A percentile compares a stretch with the other conserved stretches of the same genome.
Evolutionary conservation across 108 stramenopile genomes (phyloP).

Genomic region (Fragilariopsis cylindrus): DNA sequence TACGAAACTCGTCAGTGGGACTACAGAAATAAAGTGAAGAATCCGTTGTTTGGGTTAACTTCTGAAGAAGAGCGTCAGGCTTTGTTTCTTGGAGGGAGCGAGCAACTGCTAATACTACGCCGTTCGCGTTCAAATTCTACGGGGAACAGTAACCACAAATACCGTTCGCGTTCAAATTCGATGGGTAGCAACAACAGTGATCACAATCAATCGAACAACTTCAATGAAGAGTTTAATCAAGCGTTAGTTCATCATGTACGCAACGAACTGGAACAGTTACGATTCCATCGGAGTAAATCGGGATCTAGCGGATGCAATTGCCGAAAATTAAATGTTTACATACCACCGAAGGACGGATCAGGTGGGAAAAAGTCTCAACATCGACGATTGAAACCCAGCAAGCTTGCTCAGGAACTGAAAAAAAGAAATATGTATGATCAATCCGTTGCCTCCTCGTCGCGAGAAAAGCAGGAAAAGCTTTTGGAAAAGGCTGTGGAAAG

Average conservation of each 20-base stretch:
- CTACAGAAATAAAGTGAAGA: constrained; percentile 53
- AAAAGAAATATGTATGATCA: constrained; percentile 61
- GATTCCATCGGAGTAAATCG: constrained; percentile 55
- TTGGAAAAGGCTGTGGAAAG: constrained; percentile 66
- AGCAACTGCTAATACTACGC: not conserved
- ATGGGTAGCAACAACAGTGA: constrained; percentile 8
- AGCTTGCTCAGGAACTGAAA: constrained; percentile 75
- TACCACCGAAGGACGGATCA: constrained; percentile 53
- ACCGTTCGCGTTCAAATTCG: constrained; percentile 36
- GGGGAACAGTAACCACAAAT: constrained; percentile 8
- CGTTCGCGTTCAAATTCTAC: not conserved
- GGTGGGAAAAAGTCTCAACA: constrained; percentile 68
- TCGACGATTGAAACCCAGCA: constrained; percentile 63
- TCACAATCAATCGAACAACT: constrained; percentile 23
- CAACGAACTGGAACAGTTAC: constrained; percentile 77
- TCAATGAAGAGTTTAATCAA: constrained; percentile 47
- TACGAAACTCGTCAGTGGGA: constrained; percentile 84
- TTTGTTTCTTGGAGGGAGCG: constrained; percentile 19
- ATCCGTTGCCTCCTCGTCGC: constrained; percentile 22
- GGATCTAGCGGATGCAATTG: constrained; percentile 75
- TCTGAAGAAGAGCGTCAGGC: constrained; percentile 42
- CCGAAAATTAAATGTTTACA: constrained; percentile 73
- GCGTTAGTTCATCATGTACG: constrained; percentile 62
- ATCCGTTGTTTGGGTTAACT: constrained; percentile 49
- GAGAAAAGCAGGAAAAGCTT: constrained; percentile 65